These are phyloP conservation scores for Cladosporium velox DNA, from an alignment of 2,329 filamentous ascomycete genomes.

Conservation along the genomic window DNA sequence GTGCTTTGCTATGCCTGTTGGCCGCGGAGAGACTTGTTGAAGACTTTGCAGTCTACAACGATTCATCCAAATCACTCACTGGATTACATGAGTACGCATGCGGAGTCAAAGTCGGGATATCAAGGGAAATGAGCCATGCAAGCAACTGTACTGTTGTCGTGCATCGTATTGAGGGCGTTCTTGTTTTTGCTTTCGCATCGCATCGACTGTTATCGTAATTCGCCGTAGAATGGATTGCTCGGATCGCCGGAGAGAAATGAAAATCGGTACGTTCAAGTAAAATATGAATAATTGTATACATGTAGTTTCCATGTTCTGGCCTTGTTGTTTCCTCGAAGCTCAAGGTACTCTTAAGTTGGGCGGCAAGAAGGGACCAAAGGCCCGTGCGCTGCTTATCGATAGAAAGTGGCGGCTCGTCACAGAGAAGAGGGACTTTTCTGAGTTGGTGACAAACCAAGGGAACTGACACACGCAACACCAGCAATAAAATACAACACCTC, in stretches of 20 bases:
- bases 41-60: neutral
- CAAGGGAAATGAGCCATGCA: neutral
- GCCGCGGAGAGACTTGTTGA: neutral
- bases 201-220: neutral
- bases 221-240: neutral
- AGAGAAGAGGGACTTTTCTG: slow-evolving; percentile 21
- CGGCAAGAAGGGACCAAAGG: neutral
- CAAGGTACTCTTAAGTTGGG: neutral
- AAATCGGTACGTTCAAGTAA: neutral
- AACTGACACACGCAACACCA: slow-evolving; percentile 2
- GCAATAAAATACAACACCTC: neutral
- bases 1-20: neutral
- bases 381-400: slow-evolving; percentile 17
- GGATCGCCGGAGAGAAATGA: neutral
- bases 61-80: neutral
- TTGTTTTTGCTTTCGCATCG: neutral
- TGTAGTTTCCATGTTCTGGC: neutral
- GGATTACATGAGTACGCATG: neutral
- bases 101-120: neutral
- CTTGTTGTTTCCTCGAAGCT: neutral
- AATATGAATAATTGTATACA: neutral
- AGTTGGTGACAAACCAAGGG: slow-evolving; percentile 11
- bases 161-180: neutral
- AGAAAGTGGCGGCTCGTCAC: slow-evolving; percentile 19
- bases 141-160: neutral